phyloP scores from a whole-genome alignment of 1,139 yeast genomes.

The Candida tropicalis region DNA sequence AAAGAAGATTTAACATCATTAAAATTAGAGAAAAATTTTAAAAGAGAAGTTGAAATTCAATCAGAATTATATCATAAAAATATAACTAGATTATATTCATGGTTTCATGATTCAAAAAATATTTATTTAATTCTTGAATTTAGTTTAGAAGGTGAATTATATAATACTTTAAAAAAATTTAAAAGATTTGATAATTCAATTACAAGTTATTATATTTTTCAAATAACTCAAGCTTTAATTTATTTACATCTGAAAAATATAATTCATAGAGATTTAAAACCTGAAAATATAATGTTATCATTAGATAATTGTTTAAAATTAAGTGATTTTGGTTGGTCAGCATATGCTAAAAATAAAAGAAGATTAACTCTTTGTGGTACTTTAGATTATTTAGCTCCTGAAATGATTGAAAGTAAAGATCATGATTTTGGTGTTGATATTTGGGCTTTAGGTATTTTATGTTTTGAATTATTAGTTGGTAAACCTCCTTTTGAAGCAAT shows the following conservation, averaged over 20 bases:
- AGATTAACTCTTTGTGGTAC: constrained; percentile 94
- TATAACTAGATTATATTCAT: constrained; percentile 79
- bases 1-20: constrained; percentile 74
- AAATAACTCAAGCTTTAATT: constrained; percentile 76
- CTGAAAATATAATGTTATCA: constrained; percentile 83
- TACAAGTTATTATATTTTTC: constrained; percentile 80
- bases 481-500: constrained; percentile 90
- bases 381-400: constrained; percentile 92
- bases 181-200: constrained; percentile 66
- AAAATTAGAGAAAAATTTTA: constrained; percentile 83
- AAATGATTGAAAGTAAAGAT: constrained; percentile 82
- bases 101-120: constrained; percentile 76
- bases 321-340: constrained; percentile 98
- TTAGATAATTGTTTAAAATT: constrained; percentile 73
- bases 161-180: constrained; percentile 58
- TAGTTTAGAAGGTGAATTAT: constrained; percentile 85
- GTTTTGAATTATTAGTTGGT: constrained; percentile 87
- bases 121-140: constrained; percentile 87
- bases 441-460: constrained; percentile 90
- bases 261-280: constrained; percentile 91
- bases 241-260: constrained; percentile 79
- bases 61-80: constrained; percentile 74
- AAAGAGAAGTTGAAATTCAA: constrained; percentile 92
- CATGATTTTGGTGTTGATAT: constrained; percentile 83
- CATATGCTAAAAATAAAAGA: constrained; percentile 38